Base-by-base conservation (phyloP, 2,329 filamentous ascomycete species). In the Neonectria hederae region DNA sequence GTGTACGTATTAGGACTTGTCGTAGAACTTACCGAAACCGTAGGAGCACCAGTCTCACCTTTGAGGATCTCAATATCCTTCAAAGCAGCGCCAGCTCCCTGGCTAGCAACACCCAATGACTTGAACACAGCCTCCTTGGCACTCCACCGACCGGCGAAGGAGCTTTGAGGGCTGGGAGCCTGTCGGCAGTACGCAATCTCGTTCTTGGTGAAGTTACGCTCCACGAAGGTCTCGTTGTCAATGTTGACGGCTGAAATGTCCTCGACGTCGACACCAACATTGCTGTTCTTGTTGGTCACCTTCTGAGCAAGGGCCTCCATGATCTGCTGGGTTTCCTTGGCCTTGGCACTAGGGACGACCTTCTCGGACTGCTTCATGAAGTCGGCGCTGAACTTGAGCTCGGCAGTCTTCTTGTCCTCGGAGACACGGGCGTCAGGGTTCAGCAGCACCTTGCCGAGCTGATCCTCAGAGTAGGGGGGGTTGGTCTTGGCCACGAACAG, bases 111-210 rank as follows among this genome's bases (percentile, higher is more conserved):
- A 70, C 94, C 94, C 14, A 99, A 85, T 40, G 93, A 94, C 88
- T 99, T 99, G 87, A 99, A 99, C 1, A 99, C 94, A 28, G 96
- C 96, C 82, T 99, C 96, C 84, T 99, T 99, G 38, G 96, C 96
- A 74, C 91, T 95, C 96, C 96, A 99, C 72, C 94, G 90, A 54
- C 96, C 96, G 5, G 95, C 93, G 80, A 97, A 99, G 55, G 93
- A 97, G 70, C 94, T 92, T 76, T 93, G 93, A 1, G 94, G 92
- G 76, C 87, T 90, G 6, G 93, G 83, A 17, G 93, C 90, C 75
- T 90, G 89, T 68, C 86, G 86, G 84, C 97, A 99, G 83, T 99
- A 98, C 30, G 87, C 86, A 73, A 94, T 92, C 82, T 99, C 96
- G 54, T 85, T 83, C 17, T 84, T 80, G 0, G 96, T 98, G 80